These are phyloP conservation scores for Kondoa subrosea DNA, from an alignment of 768 basidiomycete genomes.

Conservation along the genomic window DNA sequence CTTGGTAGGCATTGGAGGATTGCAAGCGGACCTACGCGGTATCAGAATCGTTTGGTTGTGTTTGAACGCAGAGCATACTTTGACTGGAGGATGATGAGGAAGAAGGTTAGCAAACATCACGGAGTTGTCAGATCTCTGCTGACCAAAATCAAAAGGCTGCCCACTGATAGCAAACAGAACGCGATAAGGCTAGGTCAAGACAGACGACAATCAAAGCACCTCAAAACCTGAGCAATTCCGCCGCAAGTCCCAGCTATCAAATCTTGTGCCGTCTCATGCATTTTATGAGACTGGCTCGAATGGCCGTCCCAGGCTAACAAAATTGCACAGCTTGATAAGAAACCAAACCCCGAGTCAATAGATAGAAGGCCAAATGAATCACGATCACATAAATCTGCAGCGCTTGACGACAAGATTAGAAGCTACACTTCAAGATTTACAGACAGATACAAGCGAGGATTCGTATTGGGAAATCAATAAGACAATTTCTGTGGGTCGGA, in stretches of 20 bases:
- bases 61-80: too few relatives aligned
- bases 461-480: not conserved
- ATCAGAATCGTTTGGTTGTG: too few relatives aligned
- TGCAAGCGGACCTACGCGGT: not conserved
- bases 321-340: too few relatives aligned
- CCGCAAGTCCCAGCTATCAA: not conserved
- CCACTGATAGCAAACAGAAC: not conserved
- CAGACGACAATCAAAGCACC: not conserved
- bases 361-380: not conserved
- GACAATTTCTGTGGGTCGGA: not conserved
- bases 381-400: slow-evolving; percentile 2
- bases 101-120: too few relatives aligned
- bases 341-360: too few relatives aligned
- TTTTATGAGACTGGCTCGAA: too few relatives aligned
- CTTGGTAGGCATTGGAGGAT: not conserved
- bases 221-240: not conserved
- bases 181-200: not conserved
- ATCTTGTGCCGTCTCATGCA: not conserved
- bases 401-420: not conserved
- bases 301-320: too few relatives aligned
- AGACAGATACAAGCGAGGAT: not conserved
- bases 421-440: not conserved
- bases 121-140: too few relatives aligned
- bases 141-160: not conserved
- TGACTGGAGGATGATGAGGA: too few relatives aligned